phyloP scores from a whole-genome alignment of 2,329 filamentous ascomycete genomes.

The Penicillium sp. region DNA sequence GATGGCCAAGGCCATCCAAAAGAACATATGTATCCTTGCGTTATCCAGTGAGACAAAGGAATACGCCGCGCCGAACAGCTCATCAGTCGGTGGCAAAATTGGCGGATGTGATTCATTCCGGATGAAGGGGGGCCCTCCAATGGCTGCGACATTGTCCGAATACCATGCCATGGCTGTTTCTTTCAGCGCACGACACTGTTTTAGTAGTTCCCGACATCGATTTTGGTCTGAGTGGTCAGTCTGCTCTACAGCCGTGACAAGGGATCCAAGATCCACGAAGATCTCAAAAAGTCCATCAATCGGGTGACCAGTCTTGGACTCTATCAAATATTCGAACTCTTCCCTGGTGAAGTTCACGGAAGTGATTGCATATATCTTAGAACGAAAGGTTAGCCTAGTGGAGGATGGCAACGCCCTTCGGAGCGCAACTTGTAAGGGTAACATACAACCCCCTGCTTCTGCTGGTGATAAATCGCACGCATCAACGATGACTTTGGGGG shows the following conservation, averaged over 20 bases:
- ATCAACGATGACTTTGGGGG: neutral
- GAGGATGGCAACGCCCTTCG: no score
- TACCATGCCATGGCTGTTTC: neutral
- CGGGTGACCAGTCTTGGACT: neutral
- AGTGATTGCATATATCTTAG: neutral
- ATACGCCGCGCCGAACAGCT: neutral
- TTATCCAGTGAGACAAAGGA: conserved; percentile 2
- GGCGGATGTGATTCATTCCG: neutral
- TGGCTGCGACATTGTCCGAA: neutral
- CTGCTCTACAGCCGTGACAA: neutral
- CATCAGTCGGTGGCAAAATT: neutral
- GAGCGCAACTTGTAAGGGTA: neutral
- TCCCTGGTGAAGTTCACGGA: neutral
- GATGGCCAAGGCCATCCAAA: neutral
- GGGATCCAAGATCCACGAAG: conserved; percentile 1
- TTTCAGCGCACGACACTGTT: neutral
- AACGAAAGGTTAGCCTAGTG: neutral
- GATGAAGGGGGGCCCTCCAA: neutral
- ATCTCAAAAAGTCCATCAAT: conserved; percentile 2
- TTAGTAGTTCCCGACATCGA: neutral
- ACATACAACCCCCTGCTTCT: neutral
- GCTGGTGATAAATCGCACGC: conserved; percentile 2
- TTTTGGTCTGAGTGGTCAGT: neutral
- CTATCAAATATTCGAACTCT: neutral
- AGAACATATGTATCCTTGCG: neutral